Base-by-base conservation (phyloP, 768 basidiomycete species). In the Amanita thiersii region DNA sequence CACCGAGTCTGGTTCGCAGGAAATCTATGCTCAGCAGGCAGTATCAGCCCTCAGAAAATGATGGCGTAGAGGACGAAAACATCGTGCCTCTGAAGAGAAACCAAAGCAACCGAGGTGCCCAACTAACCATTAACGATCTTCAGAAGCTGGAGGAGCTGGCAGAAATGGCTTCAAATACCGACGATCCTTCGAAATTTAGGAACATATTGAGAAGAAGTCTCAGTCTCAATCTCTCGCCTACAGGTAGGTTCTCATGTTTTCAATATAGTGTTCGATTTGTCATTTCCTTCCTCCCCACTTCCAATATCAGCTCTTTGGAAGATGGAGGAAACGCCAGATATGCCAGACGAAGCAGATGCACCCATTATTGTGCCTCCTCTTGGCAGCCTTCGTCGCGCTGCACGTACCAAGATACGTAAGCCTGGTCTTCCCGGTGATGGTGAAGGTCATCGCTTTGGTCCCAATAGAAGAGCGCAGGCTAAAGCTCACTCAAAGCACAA, bases 341-440 rank as follows among this genome's bases (percentile, higher is more conserved):
- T 78, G 56, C 75, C 68, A 6, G 90, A 91, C 47, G 89, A 90
- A 51, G 80, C 79, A 3, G 90, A 96, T 59, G 74, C 76, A n/a
- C 93, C 93, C 17, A 86, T 96, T 53, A 87, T 96, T 47, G 77
- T 86, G 14, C 86, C 89, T 33, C 84, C 81, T 18, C 90, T 89
- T 1, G 87, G 87, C 5, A 90, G 92, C 51, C 72, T 99, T 9
- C 85, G 91, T 15, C 84, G 96, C 26, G 78, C 91, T 7, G 91
- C 91, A 3, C 79, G 94, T 10, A 99, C 96, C 1, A 92, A 91
- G 67, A 96, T 98, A 51, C 83, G 94, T 25, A 99, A 98, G 64
- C 69, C 81, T 10, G 75, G 77, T 4, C 58, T 83, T 4, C 70
- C 75, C 10, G 86, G 79, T 17, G 88, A 86, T 59, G 86, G 84